Base-by-base conservation (phyloP, 2,329 filamentous ascomycete species). In the Tolypocladium inflatum region DNA sequence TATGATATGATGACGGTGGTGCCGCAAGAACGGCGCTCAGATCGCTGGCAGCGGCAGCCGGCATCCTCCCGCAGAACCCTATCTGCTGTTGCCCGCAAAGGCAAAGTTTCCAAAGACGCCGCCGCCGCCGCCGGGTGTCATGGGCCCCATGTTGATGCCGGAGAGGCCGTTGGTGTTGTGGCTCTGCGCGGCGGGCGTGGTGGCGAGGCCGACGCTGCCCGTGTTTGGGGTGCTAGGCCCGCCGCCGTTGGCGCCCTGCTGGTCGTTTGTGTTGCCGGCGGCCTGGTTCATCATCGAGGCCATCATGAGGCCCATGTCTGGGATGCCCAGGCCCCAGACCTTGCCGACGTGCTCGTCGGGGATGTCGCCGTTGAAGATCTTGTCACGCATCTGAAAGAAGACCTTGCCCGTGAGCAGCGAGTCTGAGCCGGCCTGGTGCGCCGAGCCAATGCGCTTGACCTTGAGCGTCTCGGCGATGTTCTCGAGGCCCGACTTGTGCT, bases 371-470 rank as follows among this genome's bases (percentile, higher is more conserved):
- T 88, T 87, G 74, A 96, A 97, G 63, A 97, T 90, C 68, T 90
- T 86, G 69, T 91, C 88, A 60, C 87, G 85, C 79, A 97, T 88
- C 67, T 91, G 89, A 83, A 96, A 99, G 75, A 97, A 99, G 37
- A 97, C 91, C 66, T 89, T 88, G 54, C 94, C 94, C 0, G 94
- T 99, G 37, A 99, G 83, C 66, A 97, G 83, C 23, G 91, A 93
- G 73, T 99, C 94, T 0, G 90, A 96, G 35, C 93, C 94, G 43
- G 92, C 94, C 70, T 96, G 92, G 71, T 99, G 94, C 55, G 91
- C 89, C 39, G 86, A 84, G 13, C 94, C 94, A 38, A 95, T 80
- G 54, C 94, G 86, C 75, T 94, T 91, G 58, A 97, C 88, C 67
- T 91, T 93, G 61, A 99, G 84, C 60, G 92, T 90, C 63, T 97